These are phyloP conservation scores for Gyromitra esculenta DNA, from an alignment of 2,329 filamentous ascomycete genomes.

Conservation along the genomic window DNA sequence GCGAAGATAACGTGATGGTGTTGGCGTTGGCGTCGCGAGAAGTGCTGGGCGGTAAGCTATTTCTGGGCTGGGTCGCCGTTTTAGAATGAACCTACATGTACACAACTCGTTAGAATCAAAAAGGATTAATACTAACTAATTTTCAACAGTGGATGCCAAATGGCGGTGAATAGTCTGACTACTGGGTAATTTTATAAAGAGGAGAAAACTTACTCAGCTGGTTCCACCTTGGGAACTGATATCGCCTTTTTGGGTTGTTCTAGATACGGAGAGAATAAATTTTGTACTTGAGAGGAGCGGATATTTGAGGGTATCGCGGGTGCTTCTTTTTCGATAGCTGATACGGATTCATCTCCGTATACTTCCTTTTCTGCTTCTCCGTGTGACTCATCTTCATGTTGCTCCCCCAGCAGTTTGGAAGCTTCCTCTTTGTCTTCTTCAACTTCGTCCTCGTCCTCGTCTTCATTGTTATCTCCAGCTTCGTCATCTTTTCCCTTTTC, in stretches of 20 bases:
- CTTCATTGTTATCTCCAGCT: neutral
- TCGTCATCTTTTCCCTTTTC: neutral
- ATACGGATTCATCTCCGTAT: neutral
- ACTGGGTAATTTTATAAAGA: neutral
- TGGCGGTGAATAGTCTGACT: neutral
- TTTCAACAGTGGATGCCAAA: neutral
- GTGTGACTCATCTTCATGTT: neutral
- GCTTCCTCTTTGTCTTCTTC: neutral
- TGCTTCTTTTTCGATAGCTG: neutral
- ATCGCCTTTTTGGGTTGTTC: neutral
- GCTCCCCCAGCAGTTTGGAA: neutral
- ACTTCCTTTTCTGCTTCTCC: neutral
- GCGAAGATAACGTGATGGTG: conserved; percentile 21
- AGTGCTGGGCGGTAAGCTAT: neutral
- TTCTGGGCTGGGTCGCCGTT: neutral
- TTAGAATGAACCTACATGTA: conserved; percentile 24
- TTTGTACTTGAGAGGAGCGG: neutral
- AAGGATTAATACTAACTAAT: neutral
- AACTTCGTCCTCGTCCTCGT: neutral
- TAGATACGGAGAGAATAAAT: neutral
- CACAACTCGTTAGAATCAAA: neutral
- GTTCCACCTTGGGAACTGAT: neutral
- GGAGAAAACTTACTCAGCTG: conserved; percentile 3
- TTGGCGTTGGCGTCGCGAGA: conserved; percentile 9
- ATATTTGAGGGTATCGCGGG: conserved; percentile 7